Evolutionary conservation across 1,284 basidiomycete genomes (phyloP).

Genomic region (Xanthoconium separans): DNA sequence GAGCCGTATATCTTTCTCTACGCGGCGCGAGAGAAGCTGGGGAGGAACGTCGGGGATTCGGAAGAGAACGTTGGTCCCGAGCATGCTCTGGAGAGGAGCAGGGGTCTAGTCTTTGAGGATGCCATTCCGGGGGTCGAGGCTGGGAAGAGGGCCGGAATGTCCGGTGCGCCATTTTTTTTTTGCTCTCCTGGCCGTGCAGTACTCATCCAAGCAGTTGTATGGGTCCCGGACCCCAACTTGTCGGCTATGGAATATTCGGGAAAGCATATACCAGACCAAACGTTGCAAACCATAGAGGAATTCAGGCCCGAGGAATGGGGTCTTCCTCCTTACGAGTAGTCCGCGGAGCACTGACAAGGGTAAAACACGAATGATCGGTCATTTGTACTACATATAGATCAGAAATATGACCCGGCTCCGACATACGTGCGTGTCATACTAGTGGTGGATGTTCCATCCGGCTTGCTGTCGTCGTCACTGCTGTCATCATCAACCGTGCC

Average conservation of each 20-base stretch:
- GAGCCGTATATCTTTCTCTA: constrained; percentile 72
- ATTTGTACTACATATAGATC: not conserved
- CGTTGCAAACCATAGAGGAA: constrained; percentile 57
- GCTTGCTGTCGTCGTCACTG: constrained; percentile 24
- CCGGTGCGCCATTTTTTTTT: constrained; percentile 47
- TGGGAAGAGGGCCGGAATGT: constrained; percentile 77
- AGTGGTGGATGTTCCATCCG: not conserved
- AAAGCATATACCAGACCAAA: constrained; percentile 52
- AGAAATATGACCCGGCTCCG: constrained; percentile 35
- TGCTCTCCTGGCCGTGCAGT: not conserved
- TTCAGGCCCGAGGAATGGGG: constrained; percentile 77
- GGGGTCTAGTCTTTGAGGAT: constrained; percentile 77
- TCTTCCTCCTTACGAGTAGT: constrained; percentile 57
- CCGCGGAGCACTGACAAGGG: not conserved
- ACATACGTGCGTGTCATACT: constrained; percentile 18
- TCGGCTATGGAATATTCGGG: constrained; percentile 48
- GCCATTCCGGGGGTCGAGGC: constrained; percentile 70
- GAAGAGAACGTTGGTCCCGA: constrained; percentile 40
- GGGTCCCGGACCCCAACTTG: constrained; percentile 73
- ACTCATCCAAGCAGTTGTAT: constrained; percentile 52
- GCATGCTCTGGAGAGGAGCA: constrained; percentile 48
- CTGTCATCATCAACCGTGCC: constrained; percentile 11
- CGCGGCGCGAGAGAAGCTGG: constrained; percentile 59
- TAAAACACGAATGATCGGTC: not conserved
- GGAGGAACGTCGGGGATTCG: constrained; percentile 51